These are phyloP conservation scores for Globisporangium spiculum DNA, from an alignment of 352 stramenopile species.

Conservation along the genomic window DNA sequence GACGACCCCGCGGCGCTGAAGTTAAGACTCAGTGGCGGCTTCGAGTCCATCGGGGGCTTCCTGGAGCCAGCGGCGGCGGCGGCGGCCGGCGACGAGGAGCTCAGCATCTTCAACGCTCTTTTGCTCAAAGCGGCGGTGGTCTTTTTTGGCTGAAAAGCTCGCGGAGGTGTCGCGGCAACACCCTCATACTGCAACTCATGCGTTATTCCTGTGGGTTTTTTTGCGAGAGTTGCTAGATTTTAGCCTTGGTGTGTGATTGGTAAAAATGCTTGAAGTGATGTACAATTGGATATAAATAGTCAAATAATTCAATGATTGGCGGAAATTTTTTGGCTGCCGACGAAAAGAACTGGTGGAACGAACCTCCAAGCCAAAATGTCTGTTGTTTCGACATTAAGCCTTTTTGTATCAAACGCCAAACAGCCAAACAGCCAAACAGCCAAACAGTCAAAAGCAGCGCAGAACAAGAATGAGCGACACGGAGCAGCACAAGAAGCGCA, in stretches of 20 bases:
- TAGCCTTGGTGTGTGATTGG: neutral
- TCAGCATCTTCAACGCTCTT: constrained; percentile 10
- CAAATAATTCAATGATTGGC: neutral
- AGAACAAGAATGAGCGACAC: constrained; percentile 23
- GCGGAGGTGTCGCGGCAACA: neutral
- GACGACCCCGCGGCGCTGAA: constrained; percentile 5
- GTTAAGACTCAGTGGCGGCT: constrained; percentile 6
- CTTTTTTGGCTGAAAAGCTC: neutral
- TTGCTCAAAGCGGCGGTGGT: neutral
- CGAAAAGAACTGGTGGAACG: constrained; percentile 3
- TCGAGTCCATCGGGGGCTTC: constrained; percentile 8
- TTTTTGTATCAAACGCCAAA: neutral
- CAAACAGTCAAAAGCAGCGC: neutral
- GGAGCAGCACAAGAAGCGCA: constrained; percentile 39
- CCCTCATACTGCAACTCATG: neutral
- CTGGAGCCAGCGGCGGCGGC: neutral
- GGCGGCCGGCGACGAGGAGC: constrained; percentile 1
- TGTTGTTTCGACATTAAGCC: neutral
- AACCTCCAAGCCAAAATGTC: neutral
- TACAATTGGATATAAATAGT: neutral
- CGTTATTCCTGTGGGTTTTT: too few species aligned
- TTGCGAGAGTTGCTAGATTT: neutral
- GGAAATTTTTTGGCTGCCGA: neutral
- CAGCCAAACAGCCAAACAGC: neutral
- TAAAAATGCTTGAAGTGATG: neutral